These are phyloP conservation scores for Fragaria vesca DNA, from an alignment of 306 rosid species.

Conservation along the genomic window DNA sequence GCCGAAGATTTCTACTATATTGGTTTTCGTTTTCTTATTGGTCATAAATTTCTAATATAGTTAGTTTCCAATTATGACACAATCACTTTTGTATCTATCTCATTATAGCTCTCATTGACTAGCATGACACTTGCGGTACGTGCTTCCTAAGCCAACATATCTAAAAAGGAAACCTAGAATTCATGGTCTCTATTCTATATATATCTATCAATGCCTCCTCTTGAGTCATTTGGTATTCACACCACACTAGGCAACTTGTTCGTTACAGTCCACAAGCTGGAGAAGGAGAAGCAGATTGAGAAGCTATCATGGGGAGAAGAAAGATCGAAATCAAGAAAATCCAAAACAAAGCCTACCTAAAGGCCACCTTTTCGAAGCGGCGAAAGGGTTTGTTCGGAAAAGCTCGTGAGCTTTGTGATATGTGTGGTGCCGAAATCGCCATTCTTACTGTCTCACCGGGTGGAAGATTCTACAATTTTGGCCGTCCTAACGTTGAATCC, in stretches of 20 bases:
- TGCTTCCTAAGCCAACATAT: neutral
- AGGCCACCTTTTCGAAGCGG: slow-evolving; percentile 14
- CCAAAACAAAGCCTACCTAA: slow-evolving; percentile 2
- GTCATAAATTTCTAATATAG: neutral
- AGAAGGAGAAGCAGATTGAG: neutral
- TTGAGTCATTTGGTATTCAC: neutral
- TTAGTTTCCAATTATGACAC: slow-evolving; percentile 4
- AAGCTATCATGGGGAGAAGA: neutral
- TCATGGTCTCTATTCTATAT: neutral
- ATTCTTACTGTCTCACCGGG: slow-evolving; percentile 5
- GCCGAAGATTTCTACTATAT: neutral
- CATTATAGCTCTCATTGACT: neutral
- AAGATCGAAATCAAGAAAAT: slow-evolving; percentile 16
- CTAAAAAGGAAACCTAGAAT: neutral
- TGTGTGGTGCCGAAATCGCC: neutral
- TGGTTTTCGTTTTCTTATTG: neutral
- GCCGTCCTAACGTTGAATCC: neutral
- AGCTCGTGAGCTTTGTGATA: slow-evolving; percentile 3
- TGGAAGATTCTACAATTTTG: neutral
- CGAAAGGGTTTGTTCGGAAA: slow-evolving; percentile 15
- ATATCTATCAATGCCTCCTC: neutral
- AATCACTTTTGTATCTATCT: neutral
- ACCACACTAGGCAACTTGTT: neutral
- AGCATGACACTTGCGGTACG: neutral
- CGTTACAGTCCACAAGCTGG: neutral